These are phyloP conservation scores for Solanum hybrid DNA, from an alignment of 305 asterid species.

Conservation along the genomic window DNA sequence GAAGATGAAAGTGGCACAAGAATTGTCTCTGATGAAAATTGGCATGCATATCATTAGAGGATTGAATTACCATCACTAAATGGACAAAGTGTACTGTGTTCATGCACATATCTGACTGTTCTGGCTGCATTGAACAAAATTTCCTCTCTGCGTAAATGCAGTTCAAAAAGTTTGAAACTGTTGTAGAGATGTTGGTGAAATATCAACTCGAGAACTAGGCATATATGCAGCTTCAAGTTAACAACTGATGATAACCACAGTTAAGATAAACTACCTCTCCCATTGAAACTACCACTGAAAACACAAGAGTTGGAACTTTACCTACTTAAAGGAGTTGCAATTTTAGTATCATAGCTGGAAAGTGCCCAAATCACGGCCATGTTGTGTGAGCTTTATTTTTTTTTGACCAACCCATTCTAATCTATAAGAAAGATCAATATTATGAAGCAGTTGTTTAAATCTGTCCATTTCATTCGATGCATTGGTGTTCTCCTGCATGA, in stretches of 20 bases:
- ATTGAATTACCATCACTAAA: not conserved
- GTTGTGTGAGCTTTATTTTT: slow-evolving; percentile 65
- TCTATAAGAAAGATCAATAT: slow-evolving; percentile 82
- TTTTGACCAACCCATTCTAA: slow-evolving; percentile 77
- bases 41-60: not conserved
- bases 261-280: not conserved
- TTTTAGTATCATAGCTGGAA: slow-evolving; percentile 42
- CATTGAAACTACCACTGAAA: not conserved
- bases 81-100: not conserved
- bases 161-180: not conserved
- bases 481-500: slow-evolving; percentile 45
- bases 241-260: not conserved
- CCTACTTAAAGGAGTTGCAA: not conserved
- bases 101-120: not conserved
- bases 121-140: not conserved
- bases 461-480: slow-evolving; percentile 51
- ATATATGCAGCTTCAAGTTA: not conserved
- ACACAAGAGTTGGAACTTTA: not conserved
- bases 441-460: slow-evolving; percentile 60
- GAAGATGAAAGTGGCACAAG: not conserved
- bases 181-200: not conserved
- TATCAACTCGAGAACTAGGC: not conserved
- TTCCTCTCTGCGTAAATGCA: not conserved
- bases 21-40: not conserved
- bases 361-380: slow-evolving; percentile 68